These are phyloP conservation scores for Mycena latifolia DNA, from an alignment of 768 basidiomycete genomes.

Conservation along the genomic window DNA sequence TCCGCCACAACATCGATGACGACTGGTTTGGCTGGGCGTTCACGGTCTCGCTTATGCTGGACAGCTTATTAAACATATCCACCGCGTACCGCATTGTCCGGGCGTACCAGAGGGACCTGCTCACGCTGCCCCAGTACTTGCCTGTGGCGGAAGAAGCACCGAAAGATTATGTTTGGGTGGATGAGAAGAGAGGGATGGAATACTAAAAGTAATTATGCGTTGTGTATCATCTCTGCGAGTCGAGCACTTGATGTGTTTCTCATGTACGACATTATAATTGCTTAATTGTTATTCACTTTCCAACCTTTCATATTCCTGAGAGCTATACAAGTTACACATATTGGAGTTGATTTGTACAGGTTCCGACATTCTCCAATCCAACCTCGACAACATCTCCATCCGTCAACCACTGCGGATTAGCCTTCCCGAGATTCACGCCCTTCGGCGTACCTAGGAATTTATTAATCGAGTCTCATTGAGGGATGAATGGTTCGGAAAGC, in stretches of 20 bases:
- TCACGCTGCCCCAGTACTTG: conserved; percentile 8
- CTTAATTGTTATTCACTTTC: no score
- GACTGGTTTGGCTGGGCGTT: conserved; percentile 22
- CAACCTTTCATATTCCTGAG: no score
- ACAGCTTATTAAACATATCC: conserved; percentile 17
- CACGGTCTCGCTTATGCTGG: conserved; percentile 12
- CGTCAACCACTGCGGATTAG: conserved; percentile 48
- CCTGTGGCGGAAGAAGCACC: neutral
- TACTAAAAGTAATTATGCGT: no score
- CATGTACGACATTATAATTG: no score
- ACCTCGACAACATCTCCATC: conserved; percentile 56
- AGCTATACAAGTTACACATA: no score
- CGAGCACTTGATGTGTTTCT: no score
- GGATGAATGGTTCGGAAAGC: neutral
- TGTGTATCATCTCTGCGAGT: neutral
- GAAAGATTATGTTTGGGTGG: neutral
- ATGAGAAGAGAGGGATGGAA: neutral
- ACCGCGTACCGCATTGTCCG: conserved; percentile 18
- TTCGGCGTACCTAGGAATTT: conserved; percentile 42
- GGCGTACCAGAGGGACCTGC: neutral
- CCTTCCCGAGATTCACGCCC: conserved; percentile 50
- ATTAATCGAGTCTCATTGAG: conserved; percentile 8
- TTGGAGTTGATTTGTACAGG: conserved; percentile 45
- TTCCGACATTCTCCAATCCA: conserved; percentile 51
- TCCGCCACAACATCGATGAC: conserved; percentile 12